Evolutionary conservation across 768 basidiomycete species (phyloP).

Genomic region (Leccinum uliginosum): DNA sequence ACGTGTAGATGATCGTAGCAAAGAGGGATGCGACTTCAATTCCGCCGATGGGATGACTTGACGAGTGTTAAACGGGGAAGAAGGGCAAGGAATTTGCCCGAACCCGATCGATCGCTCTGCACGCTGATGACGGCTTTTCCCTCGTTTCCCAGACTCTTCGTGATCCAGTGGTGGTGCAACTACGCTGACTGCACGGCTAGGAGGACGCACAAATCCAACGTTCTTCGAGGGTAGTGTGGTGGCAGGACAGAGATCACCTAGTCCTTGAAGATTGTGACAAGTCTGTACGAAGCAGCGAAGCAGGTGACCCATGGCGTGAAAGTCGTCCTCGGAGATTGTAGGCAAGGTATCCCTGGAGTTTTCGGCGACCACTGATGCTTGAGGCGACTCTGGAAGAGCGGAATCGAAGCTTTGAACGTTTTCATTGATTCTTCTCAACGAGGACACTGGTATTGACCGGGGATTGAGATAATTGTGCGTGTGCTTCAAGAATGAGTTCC

Average conservation of each 20-base stretch:
- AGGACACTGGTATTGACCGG: slow-evolving; percentile 1
- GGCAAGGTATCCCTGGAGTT: slow-evolving; percentile 20
- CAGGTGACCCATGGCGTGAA: slow-evolving; percentile 26
- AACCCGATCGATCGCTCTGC: slow-evolving; percentile 2
- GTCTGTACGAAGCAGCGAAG: slow-evolving; percentile 3
- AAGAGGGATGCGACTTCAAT: slow-evolving; percentile 7
- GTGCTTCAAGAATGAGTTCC: slow-evolving; percentile 61
- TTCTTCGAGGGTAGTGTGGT: background rate
- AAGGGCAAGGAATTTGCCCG: background rate
- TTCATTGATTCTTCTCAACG: slow-evolving; percentile 5
- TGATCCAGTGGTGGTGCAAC: slow-evolving; percentile 24
- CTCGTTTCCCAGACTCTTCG: slow-evolving; percentile 14
- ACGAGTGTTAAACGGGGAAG: slow-evolving; percentile 6
- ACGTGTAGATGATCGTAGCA: slow-evolving; percentile 18
- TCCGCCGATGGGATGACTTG: slow-evolving; percentile 6
- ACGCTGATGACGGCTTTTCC: slow-evolving; percentile 10
- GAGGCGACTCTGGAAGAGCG: background rate
- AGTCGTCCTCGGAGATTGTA: slow-evolving; percentile 35
- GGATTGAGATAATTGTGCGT: slow-evolving; percentile 17
- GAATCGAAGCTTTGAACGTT: slow-evolving; percentile 7
- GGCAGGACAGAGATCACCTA: background rate
- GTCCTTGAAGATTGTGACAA: slow-evolving; percentile 1
- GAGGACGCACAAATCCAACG: slow-evolving; percentile 18
- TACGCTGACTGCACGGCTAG: slow-evolving; percentile 29
- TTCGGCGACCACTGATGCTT: slow-evolving; percentile 1